These are phyloP conservation scores for Ganoderma sp. DNA, from an alignment of 1,284 basidiomycete species.

Conservation along the genomic window DNA sequence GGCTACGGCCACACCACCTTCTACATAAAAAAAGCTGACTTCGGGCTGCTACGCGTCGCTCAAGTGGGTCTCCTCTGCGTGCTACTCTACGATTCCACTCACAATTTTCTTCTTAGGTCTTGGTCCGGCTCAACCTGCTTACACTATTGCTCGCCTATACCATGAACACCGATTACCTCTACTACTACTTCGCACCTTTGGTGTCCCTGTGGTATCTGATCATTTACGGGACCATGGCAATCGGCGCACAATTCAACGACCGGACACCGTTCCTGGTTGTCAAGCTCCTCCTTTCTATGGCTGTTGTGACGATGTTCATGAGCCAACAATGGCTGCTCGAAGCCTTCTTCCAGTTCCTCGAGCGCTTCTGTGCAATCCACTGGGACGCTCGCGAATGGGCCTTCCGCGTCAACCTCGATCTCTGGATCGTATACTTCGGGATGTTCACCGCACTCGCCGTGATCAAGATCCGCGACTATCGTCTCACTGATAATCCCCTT, in stretches of 20 bases:
- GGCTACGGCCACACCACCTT: slow-evolving; percentile 79
- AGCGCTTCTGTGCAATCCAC: slow-evolving; percentile 69
- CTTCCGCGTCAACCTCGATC: slow-evolving; percentile 86
- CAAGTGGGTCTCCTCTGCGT: slow-evolving; percentile 49
- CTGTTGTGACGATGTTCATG: slow-evolving; percentile 70
- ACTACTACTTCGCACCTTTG: slow-evolving; percentile 86
- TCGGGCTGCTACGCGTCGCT: slow-evolving; percentile 75
- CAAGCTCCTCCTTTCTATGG: slow-evolving; percentile 75
- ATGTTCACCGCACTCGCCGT: slow-evolving; percentile 79
- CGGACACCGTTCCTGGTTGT: slow-evolving; percentile 66
- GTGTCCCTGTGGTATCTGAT: slow-evolving; percentile 86
- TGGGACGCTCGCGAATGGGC: slow-evolving; percentile 88
- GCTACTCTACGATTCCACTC: background rate
- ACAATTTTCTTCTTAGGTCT: slow-evolving; percentile 51
- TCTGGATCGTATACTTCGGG: slow-evolving; percentile 87
- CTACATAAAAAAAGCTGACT: slow-evolving; percentile 88
- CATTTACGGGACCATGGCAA: slow-evolving; percentile 80
- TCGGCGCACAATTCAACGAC: slow-evolving; percentile 78
- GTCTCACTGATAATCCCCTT: slow-evolving; percentile 69
- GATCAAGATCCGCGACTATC: slow-evolving; percentile 78
- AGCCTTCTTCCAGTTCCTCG: slow-evolving; percentile 66
- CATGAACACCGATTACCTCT: slow-evolving; percentile 91
- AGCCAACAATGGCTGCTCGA: slow-evolving; percentile 67
- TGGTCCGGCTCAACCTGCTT: slow-evolving; percentile 84
- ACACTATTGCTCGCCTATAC: slow-evolving; percentile 83